Evolutionary conservation across 192 early-diverging fungal genomes (phyloP).

Genomic region (Globomyces pollinis-pini): DNA sequence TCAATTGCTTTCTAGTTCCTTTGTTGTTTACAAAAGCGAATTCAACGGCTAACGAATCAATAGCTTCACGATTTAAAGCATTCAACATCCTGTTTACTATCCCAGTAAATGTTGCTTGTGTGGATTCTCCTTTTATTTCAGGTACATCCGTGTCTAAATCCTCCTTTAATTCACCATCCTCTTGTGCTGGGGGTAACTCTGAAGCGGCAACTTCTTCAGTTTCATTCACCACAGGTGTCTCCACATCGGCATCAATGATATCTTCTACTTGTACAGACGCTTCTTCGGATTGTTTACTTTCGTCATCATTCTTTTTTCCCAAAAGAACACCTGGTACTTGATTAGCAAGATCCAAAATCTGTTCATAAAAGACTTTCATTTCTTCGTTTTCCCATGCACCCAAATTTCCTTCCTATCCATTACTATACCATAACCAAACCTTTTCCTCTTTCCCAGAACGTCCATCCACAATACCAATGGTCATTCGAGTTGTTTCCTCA

Average conservation of each 20-base stretch:
- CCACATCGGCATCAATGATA: conserved; percentile 19
- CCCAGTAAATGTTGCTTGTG: background rate
- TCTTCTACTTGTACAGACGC: conserved; percentile 11
- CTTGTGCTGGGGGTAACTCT: background rate
- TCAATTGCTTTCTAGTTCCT: conserved; percentile 61
- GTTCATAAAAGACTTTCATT: conserved; percentile 81
- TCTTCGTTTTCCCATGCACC: conserved; percentile 94
- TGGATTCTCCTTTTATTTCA: conserved; percentile 61
- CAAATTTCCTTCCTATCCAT: conserved; percentile 1
- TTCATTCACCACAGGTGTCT: conserved; percentile 8
- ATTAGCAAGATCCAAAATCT: conserved; percentile 67
- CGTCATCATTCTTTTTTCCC: conserved; percentile 26
- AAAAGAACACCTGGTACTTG: conserved; percentile 81
- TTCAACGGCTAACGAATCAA: conserved; percentile 84
- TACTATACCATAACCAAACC: background rate
- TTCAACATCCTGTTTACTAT: conserved; percentile 20
- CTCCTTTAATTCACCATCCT: conserved; percentile 37
- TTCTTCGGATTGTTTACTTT: background rate
- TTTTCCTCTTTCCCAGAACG: conserved; percentile 15
- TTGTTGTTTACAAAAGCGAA: conserved; percentile 91
- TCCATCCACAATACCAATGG: conserved; percentile 27
- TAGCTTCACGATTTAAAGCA: conserved; percentile 71
- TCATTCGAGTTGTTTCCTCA: conserved; percentile 34
- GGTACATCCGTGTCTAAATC: conserved; percentile 14
- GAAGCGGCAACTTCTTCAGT: background rate